Evolutionary conservation across 1,139 yeast genomes (phyloP).

Genomic region (Protomyces lactucae-debilis): DNA sequence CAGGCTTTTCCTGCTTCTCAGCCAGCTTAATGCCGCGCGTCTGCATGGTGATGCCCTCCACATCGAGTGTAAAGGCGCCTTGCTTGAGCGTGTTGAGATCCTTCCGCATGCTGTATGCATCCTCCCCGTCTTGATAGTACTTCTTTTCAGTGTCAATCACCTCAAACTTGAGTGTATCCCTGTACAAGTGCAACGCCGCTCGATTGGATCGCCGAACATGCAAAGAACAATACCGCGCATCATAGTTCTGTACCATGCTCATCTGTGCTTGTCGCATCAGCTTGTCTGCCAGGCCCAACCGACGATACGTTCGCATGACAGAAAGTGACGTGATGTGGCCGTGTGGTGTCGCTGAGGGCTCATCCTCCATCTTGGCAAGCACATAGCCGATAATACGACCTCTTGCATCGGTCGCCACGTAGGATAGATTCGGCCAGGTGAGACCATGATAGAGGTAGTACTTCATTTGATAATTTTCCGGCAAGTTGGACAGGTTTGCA

Average conservation of each 20-base stretch:
- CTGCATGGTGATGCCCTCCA: slow-evolving; percentile 11
- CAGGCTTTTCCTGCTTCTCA: not conserved
- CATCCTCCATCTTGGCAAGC: slow-evolving; percentile 94
- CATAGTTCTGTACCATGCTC: slow-evolving; percentile 75
- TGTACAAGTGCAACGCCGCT: slow-evolving; percentile 89
- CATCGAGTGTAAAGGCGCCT: slow-evolving; percentile 16
- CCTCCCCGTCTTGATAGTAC: slow-evolving; percentile 96
- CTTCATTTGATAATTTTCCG: slow-evolving; percentile 89
- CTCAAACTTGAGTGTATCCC: slow-evolving; percentile 77
- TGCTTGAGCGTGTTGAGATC: slow-evolving; percentile 12
- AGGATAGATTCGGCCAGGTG: slow-evolving; percentile 97
- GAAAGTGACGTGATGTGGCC: slow-evolving; percentile 93
- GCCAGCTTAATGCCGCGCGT: slow-evolving; percentile 18
- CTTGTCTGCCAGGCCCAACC: slow-evolving; percentile 92
- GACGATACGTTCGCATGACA: slow-evolving; percentile 90
- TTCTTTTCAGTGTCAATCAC: slow-evolving; percentile 75
- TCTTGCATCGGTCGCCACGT: slow-evolving; percentile 66
- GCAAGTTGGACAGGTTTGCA: slow-evolving; percentile 85
- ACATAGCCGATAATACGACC: slow-evolving; percentile 84
- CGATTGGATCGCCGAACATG: slow-evolving; percentile 92
- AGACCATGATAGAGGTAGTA: slow-evolving; percentile 84
- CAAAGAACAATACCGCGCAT: slow-evolving; percentile 77
- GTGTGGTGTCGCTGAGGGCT: slow-evolving; percentile 71
- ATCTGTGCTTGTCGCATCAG: slow-evolving; percentile 83
- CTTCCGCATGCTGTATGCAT: slow-evolving; percentile 65